A percentile compares a stretch with the other conserved stretches of the same genome.
Conservation (phyloP, 2,329 filamentous ascomycete species). For the Teratosphaeria viscida region DNA sequence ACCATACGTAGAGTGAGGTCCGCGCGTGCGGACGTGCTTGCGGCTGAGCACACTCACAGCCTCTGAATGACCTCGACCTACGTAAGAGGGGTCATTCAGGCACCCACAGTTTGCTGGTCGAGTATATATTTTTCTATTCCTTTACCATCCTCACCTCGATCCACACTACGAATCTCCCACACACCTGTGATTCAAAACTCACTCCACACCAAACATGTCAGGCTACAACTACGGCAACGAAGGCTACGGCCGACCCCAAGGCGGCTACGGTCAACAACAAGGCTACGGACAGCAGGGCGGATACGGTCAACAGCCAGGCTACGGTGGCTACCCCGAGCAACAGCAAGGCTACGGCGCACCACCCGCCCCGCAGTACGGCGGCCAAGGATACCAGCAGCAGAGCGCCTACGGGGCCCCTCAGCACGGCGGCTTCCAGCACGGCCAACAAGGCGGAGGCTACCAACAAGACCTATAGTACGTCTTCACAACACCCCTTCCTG, state of each 20-base stretch:
- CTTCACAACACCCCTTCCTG: neutral
- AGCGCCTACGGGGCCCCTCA: constrained; percentile 6
- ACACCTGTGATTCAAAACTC: neutral
- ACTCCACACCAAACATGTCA: constrained; percentile 8
- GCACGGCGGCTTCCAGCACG: constrained; percentile 13
- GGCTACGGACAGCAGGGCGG: constrained; percentile 14
- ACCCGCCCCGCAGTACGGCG: constrained; percentile 17
- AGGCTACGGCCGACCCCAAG: constrained; percentile 9
- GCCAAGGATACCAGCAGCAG: constrained; percentile 14
- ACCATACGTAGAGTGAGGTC: neutral
- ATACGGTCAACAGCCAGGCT: constrained; percentile 17
- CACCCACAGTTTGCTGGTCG: neutral
- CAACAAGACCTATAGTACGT: constrained; percentile 2
- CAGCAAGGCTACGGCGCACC: constrained; percentile 18
- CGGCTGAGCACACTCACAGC: neutral
- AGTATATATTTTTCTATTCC: neutral
- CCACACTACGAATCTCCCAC: neutral
- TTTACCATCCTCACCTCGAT: neutral
- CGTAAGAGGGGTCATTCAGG: neutral
- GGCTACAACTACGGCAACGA: constrained; percentile 15
- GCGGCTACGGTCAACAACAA: constrained; percentile 9
- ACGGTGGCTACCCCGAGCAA: constrained; percentile 17
- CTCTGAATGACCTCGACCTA: neutral
- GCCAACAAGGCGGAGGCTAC: constrained; percentile 8
- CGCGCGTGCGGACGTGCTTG: neutral